These are phyloP conservation scores for Kregervanrija fluxuum DNA, from an alignment of 805 yeast species.

Conservation along the genomic window DNA sequence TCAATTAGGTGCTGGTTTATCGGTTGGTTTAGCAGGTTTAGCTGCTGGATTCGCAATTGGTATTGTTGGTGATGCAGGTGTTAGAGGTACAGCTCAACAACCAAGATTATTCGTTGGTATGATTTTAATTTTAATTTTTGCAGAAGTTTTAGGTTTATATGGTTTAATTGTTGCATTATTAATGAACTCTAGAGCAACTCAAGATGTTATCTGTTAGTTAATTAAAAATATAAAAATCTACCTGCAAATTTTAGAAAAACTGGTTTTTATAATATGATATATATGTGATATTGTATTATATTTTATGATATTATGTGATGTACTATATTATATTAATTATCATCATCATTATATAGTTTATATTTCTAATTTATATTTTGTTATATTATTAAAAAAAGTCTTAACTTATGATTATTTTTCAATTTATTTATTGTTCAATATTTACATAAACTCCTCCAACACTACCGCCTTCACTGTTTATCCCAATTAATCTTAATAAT, in stretches of 20 bases:
- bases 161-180: slow-evolving; percentile 97
- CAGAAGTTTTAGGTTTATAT: slow-evolving; percentile 95
- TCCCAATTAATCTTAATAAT: no score
- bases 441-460: no score
- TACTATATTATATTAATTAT: no score
- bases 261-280: no score
- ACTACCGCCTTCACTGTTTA: no score
- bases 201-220: slow-evolving; percentile 73
- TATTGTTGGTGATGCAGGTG: slow-evolving; percentile 99
- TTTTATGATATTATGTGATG: no score
- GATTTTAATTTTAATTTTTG: slow-evolving; percentile 96
- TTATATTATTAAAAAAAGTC: no score
- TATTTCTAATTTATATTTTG: no score
- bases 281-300: no score
- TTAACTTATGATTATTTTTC: not conserved
- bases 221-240: not conserved
- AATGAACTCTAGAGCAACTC: slow-evolving; percentile 95
- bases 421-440: no score
- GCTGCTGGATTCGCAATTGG: slow-evolving; percentile 99
- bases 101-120: slow-evolving; percentile 98
- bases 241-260: no score
- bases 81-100: slow-evolving; percentile 96
- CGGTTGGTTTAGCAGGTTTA: slow-evolving; percentile 94
- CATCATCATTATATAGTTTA: no score
- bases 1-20: slow-evolving; percentile 96